A percentile compares a stretch with the other conserved stretches of the same genome.
Evolutionary conservation across 2,329 filamentous ascomycete species (phyloP).

Genomic region (Fusarium pseudocircinatum): DNA sequence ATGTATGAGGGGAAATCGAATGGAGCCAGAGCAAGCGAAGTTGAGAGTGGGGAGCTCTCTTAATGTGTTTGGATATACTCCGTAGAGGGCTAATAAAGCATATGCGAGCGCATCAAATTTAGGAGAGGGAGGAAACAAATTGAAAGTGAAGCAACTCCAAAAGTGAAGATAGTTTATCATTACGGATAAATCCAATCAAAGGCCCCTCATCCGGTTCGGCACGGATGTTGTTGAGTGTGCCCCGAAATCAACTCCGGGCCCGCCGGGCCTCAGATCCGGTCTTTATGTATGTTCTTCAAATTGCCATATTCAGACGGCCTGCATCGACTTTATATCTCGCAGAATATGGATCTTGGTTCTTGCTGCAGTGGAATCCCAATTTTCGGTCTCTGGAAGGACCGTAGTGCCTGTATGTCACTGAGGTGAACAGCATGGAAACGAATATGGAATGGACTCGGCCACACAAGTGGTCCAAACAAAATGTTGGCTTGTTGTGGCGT

Average conservation of each 20-base stretch:
- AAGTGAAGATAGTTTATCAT: background rate
- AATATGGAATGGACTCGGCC: background rate
- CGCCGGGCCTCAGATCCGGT: conserved; percentile 39
- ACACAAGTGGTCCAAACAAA: conserved; percentile 8
- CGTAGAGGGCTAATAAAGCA: background rate
- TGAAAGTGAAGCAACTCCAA: background rate
- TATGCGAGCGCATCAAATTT: background rate
- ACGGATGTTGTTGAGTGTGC: conserved; percentile 15
- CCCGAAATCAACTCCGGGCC: conserved; percentile 26
- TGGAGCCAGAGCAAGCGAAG: conserved; percentile 7
- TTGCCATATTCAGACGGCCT: background rate
- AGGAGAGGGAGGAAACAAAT: background rate
- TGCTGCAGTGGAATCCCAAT: background rate
- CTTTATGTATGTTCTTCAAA: background rate
- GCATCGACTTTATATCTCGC: background rate
- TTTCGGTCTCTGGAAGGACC: background rate
- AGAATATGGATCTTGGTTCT: background rate
- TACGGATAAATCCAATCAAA: conserved; percentile 13
- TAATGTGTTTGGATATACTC: background rate
- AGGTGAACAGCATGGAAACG: background rate
- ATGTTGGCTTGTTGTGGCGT: conserved; percentile 36
- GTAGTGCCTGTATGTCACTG: background rate
- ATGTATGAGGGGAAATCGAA: conserved; percentile 25
- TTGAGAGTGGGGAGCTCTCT: conserved; percentile 6
- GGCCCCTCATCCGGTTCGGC: conserved; percentile 13